Conservation (phyloP, 345 rosid genomes). For the sweet orange (Citrus sinensis) region DVS_A1.0 CM039163.1:20476001-20476500, state of each 20-base stretch:
- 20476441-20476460: neutral
- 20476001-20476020: conserved; percentile 44
- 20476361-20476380: neutral
- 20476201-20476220: neutral
- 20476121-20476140: conserved; percentile 42
- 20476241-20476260: neutral
- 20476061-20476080: conserved; percentile 21
- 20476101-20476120: conserved; percentile 60
- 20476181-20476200: neutral
- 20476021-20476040: conserved; percentile 14
- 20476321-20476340: neutral
- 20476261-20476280: neutral
- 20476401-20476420: neutral
- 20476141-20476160: conserved; percentile 67
- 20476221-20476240: neutral
- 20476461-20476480: neutral
- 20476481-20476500: neutral
- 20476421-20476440: neutral
- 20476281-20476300: neutral
- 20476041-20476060: conserved; percentile 10
- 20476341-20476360: neutral
- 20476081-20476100: conserved; percentile 54
- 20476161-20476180: conserved; percentile 15
- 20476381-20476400: neutral
- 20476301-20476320: neutral